Conservation (phyloP, 257 asterid species). For the Knoxia roxburghii region DNA sequence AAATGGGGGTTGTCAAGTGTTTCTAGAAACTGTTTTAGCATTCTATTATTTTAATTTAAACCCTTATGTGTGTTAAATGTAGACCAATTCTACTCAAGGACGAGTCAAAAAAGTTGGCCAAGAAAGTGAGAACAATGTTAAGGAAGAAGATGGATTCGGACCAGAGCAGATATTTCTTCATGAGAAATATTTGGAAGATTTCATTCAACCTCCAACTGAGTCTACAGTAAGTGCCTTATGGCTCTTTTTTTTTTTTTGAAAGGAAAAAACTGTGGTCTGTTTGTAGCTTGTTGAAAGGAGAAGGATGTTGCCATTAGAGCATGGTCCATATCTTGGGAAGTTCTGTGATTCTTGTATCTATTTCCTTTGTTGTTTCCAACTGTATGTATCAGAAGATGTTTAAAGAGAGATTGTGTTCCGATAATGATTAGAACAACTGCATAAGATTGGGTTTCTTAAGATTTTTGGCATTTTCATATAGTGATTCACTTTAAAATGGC, state of each 20-base stretch:
- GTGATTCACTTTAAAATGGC: not conserved
- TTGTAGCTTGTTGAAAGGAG: too few species aligned
- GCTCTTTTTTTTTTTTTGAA: conserved; percentile 5
- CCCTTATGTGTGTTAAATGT: conserved; percentile 1
- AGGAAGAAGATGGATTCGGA: conserved; percentile 43
- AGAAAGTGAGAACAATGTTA: conserved; percentile 41
- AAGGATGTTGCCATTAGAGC: too few species aligned
- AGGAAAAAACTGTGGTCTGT: not conserved
- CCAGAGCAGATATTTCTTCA: conserved; percentile 45
- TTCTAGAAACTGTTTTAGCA: not conserved
- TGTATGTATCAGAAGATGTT: too few species aligned
- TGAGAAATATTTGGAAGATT: conserved; percentile 14
- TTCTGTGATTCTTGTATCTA: too few species aligned
- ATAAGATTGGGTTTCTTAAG: not conserved
- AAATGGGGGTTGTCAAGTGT: not conserved
- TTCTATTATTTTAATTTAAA: not conserved
- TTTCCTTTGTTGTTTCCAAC: too few species aligned
- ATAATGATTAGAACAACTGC: not conserved
- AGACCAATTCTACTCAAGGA: conserved; percentile 52
- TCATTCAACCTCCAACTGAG: conserved; percentile 22
- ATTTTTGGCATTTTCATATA: not conserved
- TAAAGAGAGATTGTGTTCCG: not conserved
- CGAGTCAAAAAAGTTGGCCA: conserved; percentile 49
- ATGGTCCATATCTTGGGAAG: too few species aligned
- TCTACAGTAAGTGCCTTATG: conserved; percentile 36